Conservation (phyloP, 2,329 filamentous ascomycete genomes). For the Colletotrichum sidae region DNA sequence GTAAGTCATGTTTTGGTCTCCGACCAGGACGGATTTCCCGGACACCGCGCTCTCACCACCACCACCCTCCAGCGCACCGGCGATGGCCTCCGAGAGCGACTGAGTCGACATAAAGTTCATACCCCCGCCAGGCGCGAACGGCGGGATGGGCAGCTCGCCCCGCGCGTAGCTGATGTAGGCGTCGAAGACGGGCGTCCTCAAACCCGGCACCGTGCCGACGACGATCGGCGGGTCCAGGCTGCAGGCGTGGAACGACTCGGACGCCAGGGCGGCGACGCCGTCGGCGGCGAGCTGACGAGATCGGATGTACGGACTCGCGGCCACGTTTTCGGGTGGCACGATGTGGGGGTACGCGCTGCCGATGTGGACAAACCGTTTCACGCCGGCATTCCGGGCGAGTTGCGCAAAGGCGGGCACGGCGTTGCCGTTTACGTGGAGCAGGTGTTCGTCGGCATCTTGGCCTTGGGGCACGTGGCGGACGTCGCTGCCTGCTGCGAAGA, state of each 20-base stretch:
- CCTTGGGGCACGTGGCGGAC: constrained; percentile 24
- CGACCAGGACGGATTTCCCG: constrained; percentile 7
- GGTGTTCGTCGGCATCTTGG: constrained; percentile 8
- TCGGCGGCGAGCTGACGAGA: constrained; percentile 23
- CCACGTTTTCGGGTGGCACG: neutral
- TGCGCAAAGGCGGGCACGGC: constrained; percentile 20
- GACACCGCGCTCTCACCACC: neutral
- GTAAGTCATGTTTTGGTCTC: constrained; percentile 21
- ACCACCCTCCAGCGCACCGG: constrained; percentile 6
- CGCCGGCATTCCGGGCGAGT: constrained; percentile 7
- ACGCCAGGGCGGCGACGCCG: neutral
- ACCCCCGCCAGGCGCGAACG: constrained; percentile 8
- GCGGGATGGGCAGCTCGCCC: neutral
- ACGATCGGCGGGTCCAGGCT: constrained; percentile 29
- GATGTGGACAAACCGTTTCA: constrained; percentile 22
- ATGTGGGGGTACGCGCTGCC: constrained; percentile 22
- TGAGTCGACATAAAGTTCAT: constrained; percentile 30
- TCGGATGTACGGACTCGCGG: constrained; percentile 13
- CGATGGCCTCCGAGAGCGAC: constrained; percentile 21
- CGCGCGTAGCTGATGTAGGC: constrained; percentile 23
- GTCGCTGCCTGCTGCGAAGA: constrained; percentile 31
- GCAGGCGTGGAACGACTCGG: constrained; percentile 5
- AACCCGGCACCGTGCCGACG: constrained; percentile 21
- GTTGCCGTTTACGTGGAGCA: constrained; percentile 20
- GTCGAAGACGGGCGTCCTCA: constrained; percentile 9